phyloP scores from a whole-genome alignment of 192 early-diverging fungal genomes.

The Coemansia sp. region DNA sequence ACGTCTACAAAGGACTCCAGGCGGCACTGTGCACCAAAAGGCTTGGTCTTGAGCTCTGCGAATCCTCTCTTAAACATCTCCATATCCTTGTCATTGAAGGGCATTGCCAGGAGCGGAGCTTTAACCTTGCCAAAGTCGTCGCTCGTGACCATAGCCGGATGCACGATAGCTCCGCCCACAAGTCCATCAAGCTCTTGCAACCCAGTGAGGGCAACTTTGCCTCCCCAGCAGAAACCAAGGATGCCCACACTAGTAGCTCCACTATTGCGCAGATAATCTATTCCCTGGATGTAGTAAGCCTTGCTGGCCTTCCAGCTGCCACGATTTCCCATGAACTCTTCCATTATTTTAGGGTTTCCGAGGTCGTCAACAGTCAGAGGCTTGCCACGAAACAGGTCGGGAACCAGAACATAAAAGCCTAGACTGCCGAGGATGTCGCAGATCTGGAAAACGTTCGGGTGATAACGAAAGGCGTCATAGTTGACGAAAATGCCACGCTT shows the following conservation, averaged over 20 bases:
- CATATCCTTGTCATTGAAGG: slow-evolving; percentile 61
- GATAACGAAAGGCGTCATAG: slow-evolving; percentile 69
- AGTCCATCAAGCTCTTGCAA: slow-evolving; percentile 52
- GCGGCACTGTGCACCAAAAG: slow-evolving; percentile 53
- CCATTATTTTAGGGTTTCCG: slow-evolving; percentile 37
- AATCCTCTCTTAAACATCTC: slow-evolving; percentile 28
- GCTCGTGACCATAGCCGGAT: slow-evolving; percentile 60
- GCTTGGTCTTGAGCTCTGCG: slow-evolving; percentile 40
- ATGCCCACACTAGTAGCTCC: slow-evolving; percentile 56
- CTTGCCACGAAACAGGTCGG: slow-evolving; percentile 63
- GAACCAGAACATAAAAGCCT: slow-evolving; percentile 65
- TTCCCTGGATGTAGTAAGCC: slow-evolving; percentile 1
- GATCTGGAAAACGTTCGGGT: slow-evolving; percentile 65
- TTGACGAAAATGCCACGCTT: slow-evolving; percentile 64
- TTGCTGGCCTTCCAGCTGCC: slow-evolving; percentile 36
- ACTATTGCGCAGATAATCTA: slow-evolving; percentile 30
- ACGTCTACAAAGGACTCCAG: slow-evolving; percentile 61
- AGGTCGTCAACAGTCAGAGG: slow-evolving; percentile 38
- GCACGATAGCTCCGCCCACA: slow-evolving; percentile 58
- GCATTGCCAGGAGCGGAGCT: slow-evolving; percentile 61
- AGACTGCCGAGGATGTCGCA: slow-evolving; percentile 55
- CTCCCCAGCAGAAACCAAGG: slow-evolving; percentile 76
- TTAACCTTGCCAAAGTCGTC: slow-evolving; percentile 55
- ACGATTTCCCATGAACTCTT: slow-evolving; percentile 30
- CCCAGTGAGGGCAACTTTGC: slow-evolving; percentile 50